These are phyloP conservation scores for Coniochaeta hoffmannii DNA, from an alignment of 2,329 filamentous ascomycete species.

Conservation along the genomic window DNA sequence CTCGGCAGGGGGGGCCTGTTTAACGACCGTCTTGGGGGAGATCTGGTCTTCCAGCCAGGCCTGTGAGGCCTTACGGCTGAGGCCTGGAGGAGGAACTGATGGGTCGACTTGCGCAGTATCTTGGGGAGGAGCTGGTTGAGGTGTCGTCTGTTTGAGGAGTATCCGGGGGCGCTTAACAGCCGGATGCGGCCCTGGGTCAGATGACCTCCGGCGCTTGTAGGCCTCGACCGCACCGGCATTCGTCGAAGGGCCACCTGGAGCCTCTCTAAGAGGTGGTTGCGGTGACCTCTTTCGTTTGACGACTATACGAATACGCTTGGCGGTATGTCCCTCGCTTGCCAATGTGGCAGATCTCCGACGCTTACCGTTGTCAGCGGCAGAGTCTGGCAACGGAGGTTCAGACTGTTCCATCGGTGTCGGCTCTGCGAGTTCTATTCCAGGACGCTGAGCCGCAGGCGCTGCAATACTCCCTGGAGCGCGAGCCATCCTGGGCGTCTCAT, in stretches of 20 bases:
- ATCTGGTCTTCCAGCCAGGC: not conserved
- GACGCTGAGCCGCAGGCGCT: not conserved
- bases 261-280: not conserved
- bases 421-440: not conserved
- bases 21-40: not conserved
- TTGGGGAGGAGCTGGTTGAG: not conserved
- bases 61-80: not conserved
- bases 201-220: not conserved
- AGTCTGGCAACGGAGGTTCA: not conserved
- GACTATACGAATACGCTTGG: not conserved
- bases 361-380: not conserved
- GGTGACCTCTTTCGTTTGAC: not conserved
- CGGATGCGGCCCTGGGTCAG: not conserved
- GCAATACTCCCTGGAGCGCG: not conserved
- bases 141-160: not conserved
- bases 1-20: not conserved
- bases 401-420: not conserved
- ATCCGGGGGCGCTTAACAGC: not conserved
- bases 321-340: not conserved
- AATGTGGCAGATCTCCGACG: not conserved
- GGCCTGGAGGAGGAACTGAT: not conserved
- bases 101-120: not conserved
- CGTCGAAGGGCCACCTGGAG: not conserved
- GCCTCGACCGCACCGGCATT: not conserved
- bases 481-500: not conserved